These are phyloP conservation scores for Primulina tabacum DNA, from an alignment of 257 asterid genomes.

Conservation along the genomic window DNA sequence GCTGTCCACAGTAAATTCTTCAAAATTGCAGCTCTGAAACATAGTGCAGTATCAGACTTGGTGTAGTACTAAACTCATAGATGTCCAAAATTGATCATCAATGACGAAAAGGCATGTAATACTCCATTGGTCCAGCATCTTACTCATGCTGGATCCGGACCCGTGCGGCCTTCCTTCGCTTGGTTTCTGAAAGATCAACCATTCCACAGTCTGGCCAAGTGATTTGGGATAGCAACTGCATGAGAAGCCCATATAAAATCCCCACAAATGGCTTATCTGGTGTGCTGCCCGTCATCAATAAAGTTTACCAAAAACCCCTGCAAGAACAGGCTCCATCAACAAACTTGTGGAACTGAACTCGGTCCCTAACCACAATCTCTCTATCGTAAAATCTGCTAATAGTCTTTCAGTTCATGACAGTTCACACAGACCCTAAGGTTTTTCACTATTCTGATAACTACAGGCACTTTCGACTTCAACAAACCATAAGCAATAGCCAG, in stretches of 20 bases:
- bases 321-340: constrained; percentile 58
- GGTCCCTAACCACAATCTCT: constrained; percentile 64
- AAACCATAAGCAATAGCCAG: constrained; percentile 66
- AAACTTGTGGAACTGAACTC: constrained; percentile 57
- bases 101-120: too few relatives aligned
- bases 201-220: background rate
- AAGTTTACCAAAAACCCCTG: constrained; percentile 58
- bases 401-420: constrained; percentile 69
- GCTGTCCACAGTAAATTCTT: too few relatives aligned
- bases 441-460: constrained; percentile 51
- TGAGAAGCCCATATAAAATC: background rate
- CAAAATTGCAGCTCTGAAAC: too few relatives aligned
- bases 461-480: constrained; percentile 53
- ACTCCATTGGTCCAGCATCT: background rate
- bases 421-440: constrained; percentile 59
- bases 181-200: background rate
- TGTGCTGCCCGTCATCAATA: background rate
- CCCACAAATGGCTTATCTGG: background rate
- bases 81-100: too few relatives aligned
- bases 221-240: background rate
- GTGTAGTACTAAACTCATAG: too few relatives aligned
- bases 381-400: constrained; percentile 56
- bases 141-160: background rate
- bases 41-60: too few relatives aligned
- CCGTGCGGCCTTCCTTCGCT: background rate